Evolutionary conservation across 1,139 yeast species (phyloP), one percentile per base, ranked within the genome.

Genomic region (Saccharomyces hybrid): DNA sequence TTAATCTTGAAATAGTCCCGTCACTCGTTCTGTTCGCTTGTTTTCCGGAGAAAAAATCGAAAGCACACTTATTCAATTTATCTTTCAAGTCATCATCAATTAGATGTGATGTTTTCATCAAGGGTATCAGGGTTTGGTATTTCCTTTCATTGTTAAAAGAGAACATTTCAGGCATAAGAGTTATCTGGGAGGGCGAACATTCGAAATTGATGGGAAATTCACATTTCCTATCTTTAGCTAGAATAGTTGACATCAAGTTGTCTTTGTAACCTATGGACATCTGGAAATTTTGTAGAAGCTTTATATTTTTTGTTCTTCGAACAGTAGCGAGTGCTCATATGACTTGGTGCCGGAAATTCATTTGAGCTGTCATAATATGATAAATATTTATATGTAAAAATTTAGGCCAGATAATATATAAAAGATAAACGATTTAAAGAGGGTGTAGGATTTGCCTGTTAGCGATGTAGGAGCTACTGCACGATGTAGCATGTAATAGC

Each of bases 51-150:
- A 50, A 51, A 26, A 51, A 44, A 47, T 38, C 44, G 6, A 38
- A 47, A n/a, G 52, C 52, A 25, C 41, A 47, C 46, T 38, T 53
- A 34, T 61, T 59, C 41, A 62, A 51, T 51, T 55, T 57, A 11
- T 48, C 51, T 42, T 62, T 62, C 27, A 61, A 51, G 34, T 57
- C 62, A 49, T 60, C 53, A 47, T 62, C 65, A 14, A 62, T 51
- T 7, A 50, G 34, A 42, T 52, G 52, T 4, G 60, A 51, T 4
- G 44, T 38, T 38, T 38, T 38, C 44, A 38, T 38, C 25, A 38
- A 20, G 25, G 44, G 44, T 38, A 38, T 38, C 44, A 38, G 44
- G 9, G 44, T 38, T 38, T 38, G 44, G 20, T 38, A 38, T 20
- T 38, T 38, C n/a, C 44, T 25, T 20, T 38, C 44, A 20, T 38